A percentile compares a stretch with the other conserved stretches of the same genome.
These are phyloP conservation scores for Globisporangium viniferum DNA, from an alignment of 352 stramenopile genomes.

Conservation along the genomic window DNA sequence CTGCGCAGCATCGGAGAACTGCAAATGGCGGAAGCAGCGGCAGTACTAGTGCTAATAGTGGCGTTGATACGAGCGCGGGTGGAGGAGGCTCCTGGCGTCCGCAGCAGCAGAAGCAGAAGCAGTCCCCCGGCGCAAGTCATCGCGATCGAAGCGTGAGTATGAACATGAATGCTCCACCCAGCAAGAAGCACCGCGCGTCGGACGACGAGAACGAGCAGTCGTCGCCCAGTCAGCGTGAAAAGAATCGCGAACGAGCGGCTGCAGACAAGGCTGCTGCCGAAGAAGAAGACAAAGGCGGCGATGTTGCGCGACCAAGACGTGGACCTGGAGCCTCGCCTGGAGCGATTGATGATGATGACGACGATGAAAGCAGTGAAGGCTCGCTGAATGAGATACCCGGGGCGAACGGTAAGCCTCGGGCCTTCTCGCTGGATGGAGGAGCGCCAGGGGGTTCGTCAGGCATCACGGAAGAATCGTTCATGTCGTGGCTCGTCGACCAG, in stretches of 20 bases:
- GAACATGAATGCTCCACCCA: slow-evolving; percentile 59
- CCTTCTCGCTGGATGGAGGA: background rate
- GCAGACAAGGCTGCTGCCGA: background rate
- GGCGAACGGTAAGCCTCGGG: background rate
- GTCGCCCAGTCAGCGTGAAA: slow-evolving; percentile 13
- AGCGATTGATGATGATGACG: slow-evolving; percentile 11
- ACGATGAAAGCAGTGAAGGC: slow-evolving; percentile 9
- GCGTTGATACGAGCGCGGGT: background rate
- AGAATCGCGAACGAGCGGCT: slow-evolving; percentile 3
- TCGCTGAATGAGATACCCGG: slow-evolving; percentile 1
- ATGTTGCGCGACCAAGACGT: slow-evolving; percentile 9
- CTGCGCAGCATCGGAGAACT: slow-evolving; percentile 3
- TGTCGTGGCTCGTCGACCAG: slow-evolving; percentile 70
- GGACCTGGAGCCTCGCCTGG: background rate
- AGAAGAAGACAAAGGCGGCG: background rate
- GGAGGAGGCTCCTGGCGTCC: background rate
- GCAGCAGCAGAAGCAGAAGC: slow-evolving; percentile 13
- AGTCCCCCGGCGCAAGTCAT: slow-evolving; percentile 20
- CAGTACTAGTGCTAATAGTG: slow-evolving; percentile 7
- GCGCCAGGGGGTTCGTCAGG: slow-evolving; percentile 27
- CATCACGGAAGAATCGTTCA: slow-evolving; percentile 76
- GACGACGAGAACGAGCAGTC: slow-evolving; percentile 65
- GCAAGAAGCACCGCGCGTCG: slow-evolving; percentile 78
- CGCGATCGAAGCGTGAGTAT: slow-evolving; percentile 71
- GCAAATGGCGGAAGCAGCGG: background rate